phyloP scores from a whole-genome alignment of 2,329 filamentous ascomycete genomes.

The Fusarium acutatum region DNA sequence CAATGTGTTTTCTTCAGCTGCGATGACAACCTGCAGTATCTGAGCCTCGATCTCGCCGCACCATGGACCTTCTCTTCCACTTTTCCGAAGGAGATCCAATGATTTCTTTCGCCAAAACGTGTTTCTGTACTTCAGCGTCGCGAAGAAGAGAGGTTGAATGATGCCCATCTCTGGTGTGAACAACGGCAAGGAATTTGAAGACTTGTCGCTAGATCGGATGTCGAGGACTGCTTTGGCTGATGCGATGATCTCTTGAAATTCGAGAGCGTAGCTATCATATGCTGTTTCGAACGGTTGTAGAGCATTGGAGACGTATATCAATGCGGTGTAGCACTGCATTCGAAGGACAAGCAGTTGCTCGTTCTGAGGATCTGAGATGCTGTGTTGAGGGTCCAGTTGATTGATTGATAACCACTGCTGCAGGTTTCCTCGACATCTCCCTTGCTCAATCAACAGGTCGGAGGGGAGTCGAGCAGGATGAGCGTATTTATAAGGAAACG shows the following conservation, averaged over 20 bases:
- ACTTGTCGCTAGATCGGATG: not conserved
- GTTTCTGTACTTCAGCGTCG: slow-evolving; percentile 12
- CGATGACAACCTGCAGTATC: not conserved
- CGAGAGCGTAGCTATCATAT: slow-evolving; percentile 6
- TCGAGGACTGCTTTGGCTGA: not conserved
- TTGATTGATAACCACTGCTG: slow-evolving; percentile 12
- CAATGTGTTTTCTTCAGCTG: not conserved
- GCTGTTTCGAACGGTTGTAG: slow-evolving; percentile 13
- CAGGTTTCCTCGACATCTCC: not conserved
- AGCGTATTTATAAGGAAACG: slow-evolving; percentile 2
- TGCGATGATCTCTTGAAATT: slow-evolving; percentile 23
- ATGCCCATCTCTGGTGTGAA: slow-evolving; percentile 27
- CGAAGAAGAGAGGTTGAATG: slow-evolving; percentile 17
- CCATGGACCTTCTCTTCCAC: slow-evolving; percentile 26
- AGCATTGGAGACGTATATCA: slow-evolving; percentile 7
- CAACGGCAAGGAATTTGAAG: not conserved
- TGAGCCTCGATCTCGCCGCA: slow-evolving; percentile 6
- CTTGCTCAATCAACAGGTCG: slow-evolving; percentile 10
- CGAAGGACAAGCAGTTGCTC: slow-evolving; percentile 19
- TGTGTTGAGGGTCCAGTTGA: not conserved
- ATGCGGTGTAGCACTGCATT: slow-evolving; percentile 15
- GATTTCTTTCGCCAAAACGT: slow-evolving; percentile 2
- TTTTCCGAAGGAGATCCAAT: not conserved
- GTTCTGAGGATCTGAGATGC: not conserved
- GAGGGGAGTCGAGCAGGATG: not conserved